phyloP scores from a whole-genome alignment of 1,284 basidiomycete genomes.

The Omphalotus olearius region DNA sequence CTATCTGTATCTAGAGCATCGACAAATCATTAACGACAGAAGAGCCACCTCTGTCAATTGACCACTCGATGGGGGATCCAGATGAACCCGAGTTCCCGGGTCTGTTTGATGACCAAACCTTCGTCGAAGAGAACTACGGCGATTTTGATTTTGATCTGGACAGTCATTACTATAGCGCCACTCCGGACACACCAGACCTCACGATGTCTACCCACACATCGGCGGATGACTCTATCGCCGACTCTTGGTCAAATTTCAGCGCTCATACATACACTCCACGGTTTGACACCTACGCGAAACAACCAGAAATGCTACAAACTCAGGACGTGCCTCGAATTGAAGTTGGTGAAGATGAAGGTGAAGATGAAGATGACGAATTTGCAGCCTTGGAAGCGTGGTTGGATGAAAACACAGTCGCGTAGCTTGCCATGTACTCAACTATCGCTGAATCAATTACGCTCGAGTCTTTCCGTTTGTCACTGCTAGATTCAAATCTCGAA shows the following conservation, averaged over 20 bases:
- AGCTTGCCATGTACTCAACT: slow-evolving; percentile 18
- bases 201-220: slow-evolving; percentile 7
- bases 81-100: neutral
- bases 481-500: no score
- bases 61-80: neutral
- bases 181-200: slow-evolving; percentile 19
- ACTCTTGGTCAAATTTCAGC: neutral
- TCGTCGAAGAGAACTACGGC: slow-evolving; percentile 18
- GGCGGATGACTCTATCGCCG: slow-evolving; percentile 7
- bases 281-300: neutral
- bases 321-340: no score
- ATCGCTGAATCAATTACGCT: no score
- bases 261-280: neutral
- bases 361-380: slow-evolving; percentile 30
- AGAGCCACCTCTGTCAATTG: neutral
- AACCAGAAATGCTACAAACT: neutral
- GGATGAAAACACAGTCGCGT: slow-evolving; percentile 38
- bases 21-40: neutral
- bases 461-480: no score
- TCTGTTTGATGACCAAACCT: neutral
- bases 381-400: slow-evolving; percentile 44
- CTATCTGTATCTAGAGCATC: neutral
- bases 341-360: neutral
- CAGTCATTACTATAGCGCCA: slow-evolving; percentile 27
- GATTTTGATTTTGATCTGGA: slow-evolving; percentile 33